Evolutionary conservation across 2,329 filamentous ascomycete genomes (phyloP).

Genomic region (Trichoderma harzianum): DNA sequence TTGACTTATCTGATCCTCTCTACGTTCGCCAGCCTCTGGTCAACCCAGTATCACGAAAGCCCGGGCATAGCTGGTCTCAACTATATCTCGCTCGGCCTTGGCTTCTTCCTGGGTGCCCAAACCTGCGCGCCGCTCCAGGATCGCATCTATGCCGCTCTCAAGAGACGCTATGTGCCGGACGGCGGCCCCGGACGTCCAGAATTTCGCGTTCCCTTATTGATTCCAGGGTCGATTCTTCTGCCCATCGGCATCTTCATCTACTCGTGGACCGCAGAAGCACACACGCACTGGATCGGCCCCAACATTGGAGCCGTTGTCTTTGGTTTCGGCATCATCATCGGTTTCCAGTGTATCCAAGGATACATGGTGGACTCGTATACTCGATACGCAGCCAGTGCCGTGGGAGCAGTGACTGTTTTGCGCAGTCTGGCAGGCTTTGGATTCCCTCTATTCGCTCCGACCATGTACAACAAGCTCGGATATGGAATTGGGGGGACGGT

Average conservation of each 20-base stretch:
- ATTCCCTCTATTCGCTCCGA: constrained; percentile 49
- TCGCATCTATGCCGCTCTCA: constrained; percentile 42
- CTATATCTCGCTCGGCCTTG: constrained; percentile 30
- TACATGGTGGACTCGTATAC: constrained; percentile 48
- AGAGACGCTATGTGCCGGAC: constrained; percentile 37
- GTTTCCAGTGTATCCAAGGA: constrained; percentile 44
- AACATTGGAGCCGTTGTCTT: constrained; percentile 42
- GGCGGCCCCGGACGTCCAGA: constrained; percentile 38
- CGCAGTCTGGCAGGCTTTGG: constrained; percentile 49
- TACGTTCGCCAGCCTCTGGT: constrained; percentile 53
- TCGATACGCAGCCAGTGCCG: constrained; percentile 44
- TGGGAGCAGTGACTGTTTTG: constrained; percentile 43
- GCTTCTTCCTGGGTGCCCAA: constrained; percentile 33
- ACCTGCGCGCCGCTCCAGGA: constrained; percentile 45
- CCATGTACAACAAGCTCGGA: constrained; percentile 42
- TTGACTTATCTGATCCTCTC: constrained; percentile 55
- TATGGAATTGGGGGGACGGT: constrained; percentile 43
- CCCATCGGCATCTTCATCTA: constrained; percentile 45
- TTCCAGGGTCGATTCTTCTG: constrained; percentile 39
- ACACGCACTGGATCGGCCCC: constrained; percentile 45
- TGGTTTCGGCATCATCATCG: constrained; percentile 37
- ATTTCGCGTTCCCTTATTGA: constrained; percentile 42
- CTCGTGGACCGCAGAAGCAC: constrained; percentile 43
- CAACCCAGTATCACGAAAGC: constrained; percentile 55
- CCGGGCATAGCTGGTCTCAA: constrained; percentile 42